Evolutionary conservation across 2,329 filamentous ascomycete genomes (phyloP).

Genomic region (Rachicladosporium sp.): DNA sequence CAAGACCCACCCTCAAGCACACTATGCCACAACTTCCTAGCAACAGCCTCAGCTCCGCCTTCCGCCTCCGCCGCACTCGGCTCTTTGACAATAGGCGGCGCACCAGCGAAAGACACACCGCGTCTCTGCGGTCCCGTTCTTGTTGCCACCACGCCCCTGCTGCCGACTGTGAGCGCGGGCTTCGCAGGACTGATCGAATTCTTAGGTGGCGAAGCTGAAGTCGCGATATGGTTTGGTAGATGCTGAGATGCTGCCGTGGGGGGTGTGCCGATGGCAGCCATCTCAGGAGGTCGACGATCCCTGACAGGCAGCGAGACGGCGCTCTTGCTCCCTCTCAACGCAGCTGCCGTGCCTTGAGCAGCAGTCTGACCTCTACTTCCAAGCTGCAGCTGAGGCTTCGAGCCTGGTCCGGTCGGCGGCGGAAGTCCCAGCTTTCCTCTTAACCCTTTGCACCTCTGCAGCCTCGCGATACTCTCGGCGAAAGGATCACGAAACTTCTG

Average conservation of each 20-base stretch:
- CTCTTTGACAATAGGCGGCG: no score
- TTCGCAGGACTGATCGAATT: no score
- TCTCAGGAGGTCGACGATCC: no score
- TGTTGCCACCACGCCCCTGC: no score
- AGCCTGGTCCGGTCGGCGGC: neutral
- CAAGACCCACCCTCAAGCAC: conserved; percentile 1
- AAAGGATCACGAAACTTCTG: conserved; percentile 22
- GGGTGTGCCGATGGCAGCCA: no score
- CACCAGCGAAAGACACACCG: no score
- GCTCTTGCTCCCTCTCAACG: conserved; percentile 11
- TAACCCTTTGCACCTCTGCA: conserved; percentile 11
- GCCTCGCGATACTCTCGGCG: conserved; percentile 17
- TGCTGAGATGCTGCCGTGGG: no score
- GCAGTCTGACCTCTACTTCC: conserved; percentile 3
- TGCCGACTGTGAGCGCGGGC: no score
- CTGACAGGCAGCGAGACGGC: conserved; percentile 10
- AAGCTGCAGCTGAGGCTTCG: conserved; percentile 6
- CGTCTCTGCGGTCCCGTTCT: no score
- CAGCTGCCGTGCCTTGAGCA: conserved; percentile 4
- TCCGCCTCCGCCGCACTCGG: conserved; percentile 5
- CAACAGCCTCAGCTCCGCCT: conserved; percentile 12
- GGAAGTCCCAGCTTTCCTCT: conserved; percentile 6
- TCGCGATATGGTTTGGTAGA: no score
- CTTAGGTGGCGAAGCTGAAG: no score
- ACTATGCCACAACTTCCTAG: conserved; percentile 15